These are phyloP conservation scores for Theobroma grandiflorum DNA, from an alignment of 441 rosid genomes.

Conservation along the genomic window DNA sequence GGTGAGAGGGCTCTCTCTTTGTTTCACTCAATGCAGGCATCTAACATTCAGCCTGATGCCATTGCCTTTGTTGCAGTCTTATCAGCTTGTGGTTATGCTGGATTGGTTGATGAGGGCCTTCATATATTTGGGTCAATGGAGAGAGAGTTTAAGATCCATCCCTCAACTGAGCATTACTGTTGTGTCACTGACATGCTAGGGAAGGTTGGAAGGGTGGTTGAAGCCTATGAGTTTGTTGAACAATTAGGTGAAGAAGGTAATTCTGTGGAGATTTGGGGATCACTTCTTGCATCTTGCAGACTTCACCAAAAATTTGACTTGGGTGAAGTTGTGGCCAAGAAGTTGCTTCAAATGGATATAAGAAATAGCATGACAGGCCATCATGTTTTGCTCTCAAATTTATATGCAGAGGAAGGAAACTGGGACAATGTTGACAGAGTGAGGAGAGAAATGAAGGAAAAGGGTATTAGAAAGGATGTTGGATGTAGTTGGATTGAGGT, in stretches of 20 bases:
- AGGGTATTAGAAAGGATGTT: conserved; percentile 72
- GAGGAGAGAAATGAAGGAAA: conserved; percentile 77
- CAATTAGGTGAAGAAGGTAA: conserved; percentile 74
- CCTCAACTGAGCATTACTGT: conserved; percentile 74
- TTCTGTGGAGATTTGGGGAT: conserved; percentile 79
- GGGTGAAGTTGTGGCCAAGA: conserved; percentile 66
- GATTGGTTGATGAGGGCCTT: conserved; percentile 83
- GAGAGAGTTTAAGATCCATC: conserved; percentile 58
- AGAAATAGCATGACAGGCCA: conserved; percentile 57
- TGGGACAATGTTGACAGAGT: conserved; percentile 72
- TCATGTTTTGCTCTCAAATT: conserved; percentile 85
- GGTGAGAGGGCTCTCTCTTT: conserved; percentile 75
- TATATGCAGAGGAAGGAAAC: conserved; percentile 76
- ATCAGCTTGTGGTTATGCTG: conserved; percentile 86
- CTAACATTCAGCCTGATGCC: conserved; percentile 62
- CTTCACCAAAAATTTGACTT: conserved; percentile 65
- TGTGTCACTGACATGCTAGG: conserved; percentile 90
- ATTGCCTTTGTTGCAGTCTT: conserved; percentile 77
- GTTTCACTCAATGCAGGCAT: conserved; percentile 65
- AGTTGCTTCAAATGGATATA: conserved; percentile 55
- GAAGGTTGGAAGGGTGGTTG: conserved; percentile 75
- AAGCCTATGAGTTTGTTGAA: conserved; percentile 81
- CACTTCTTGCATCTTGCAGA: conserved; percentile 82
- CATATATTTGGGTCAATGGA: conserved; percentile 67
- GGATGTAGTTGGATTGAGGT: conserved; percentile 79